Percentiles rank a stretch among this genome's conserved stretches.
These are phyloP conservation scores for Calamus simplicifolius DNA, from an alignment of 176 grass and related monocot genomes.

Conservation along the genomic window DNA sequence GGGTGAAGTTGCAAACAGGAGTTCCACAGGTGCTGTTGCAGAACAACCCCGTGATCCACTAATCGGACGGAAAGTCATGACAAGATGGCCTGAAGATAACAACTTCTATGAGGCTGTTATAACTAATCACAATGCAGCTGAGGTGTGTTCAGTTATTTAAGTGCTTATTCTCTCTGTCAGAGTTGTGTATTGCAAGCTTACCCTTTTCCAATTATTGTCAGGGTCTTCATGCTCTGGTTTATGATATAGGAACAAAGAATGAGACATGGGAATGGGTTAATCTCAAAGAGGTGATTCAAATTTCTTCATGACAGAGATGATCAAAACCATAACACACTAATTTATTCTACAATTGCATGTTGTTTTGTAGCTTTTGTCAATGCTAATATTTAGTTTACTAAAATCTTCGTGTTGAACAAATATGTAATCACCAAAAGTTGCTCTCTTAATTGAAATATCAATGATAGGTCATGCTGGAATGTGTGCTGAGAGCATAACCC, in stretches of 20 bases:
- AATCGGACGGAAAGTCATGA: constrained; percentile 68
- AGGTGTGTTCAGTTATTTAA: constrained; percentile 40
- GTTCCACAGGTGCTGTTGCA: constrained; percentile 1
- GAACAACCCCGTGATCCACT: constrained; percentile 5
- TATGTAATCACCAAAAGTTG: too few relatives aligned
- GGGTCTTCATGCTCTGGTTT: constrained; percentile 74
- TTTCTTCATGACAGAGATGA: neutral
- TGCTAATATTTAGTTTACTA: too few relatives aligned
- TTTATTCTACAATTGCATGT: neutral
- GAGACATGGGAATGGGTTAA: constrained; percentile 76
- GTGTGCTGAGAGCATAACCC: too few relatives aligned
- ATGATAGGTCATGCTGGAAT: too few relatives aligned
- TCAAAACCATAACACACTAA: neutral
- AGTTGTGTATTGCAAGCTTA: constrained; percentile 19
- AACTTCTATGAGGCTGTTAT: constrained; percentile 88
- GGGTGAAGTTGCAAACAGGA: constrained; percentile 31
- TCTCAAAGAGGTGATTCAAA: constrained; percentile 54
- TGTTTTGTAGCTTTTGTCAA: too few relatives aligned
- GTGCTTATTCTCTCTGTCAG: constrained; percentile 18
- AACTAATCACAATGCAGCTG: constrained; percentile 57
- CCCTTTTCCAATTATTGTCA: constrained; percentile 25
- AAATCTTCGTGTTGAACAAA: too few relatives aligned
- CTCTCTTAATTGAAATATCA: too few relatives aligned
- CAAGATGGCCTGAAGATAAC: constrained; percentile 88
- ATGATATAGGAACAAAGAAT: constrained; percentile 51